Base-by-base conservation (phyloP, 2,329 filamentous ascomycete genomes). In the Pseudogymnoascus sp. region DNA sequence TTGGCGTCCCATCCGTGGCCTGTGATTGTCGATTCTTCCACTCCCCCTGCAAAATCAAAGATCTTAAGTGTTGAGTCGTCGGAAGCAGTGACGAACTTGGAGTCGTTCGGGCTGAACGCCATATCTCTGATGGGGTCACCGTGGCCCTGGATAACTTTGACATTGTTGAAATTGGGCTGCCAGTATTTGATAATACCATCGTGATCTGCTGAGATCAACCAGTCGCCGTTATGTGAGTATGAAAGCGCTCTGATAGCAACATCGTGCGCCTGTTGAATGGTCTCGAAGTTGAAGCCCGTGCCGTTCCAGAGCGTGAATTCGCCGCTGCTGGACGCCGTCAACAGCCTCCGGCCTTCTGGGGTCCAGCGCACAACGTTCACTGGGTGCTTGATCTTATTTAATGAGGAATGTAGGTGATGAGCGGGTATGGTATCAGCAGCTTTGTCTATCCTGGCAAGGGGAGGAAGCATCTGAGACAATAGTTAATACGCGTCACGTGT, bases 1-100 rank as follows among this genome's bases (percentile, higher is more conserved):
- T 97, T 97, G 18, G 91, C 92, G 72, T 99, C 94, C 94, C 94
- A 99, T 66, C 92, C 91, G 74, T 99, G 94, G n/a, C 94, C 94
- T 39, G 87, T 89, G 39, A 99, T 78, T 9, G 88, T 88, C 0
- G 87, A 88, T 71, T 97, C 92, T 73, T 92, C 89, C 25, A 86
- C 82, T 15, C 92, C 91, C 29, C 87, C 86, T 8, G 92, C 91
- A 75, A 99, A 99, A 74, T 99, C 94, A 73, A 94, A 97, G 63
- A 99, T 94, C 75, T 96, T 96, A 58, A 97, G 81, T 0, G 88
- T 89, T 1, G 90, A 92, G 73, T 99, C 94, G 73, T 99, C 94
- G 15, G 91, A 94, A 25, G 93, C 93, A 0, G 93, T 97, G 66
- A 97, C 90, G 69, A 99, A 99, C 73, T 97, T 97, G 64, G 89